Conservation (phyloP, 2,329 filamentous ascomycete genomes). For the Arthrobotrys musiformis region DNA sequence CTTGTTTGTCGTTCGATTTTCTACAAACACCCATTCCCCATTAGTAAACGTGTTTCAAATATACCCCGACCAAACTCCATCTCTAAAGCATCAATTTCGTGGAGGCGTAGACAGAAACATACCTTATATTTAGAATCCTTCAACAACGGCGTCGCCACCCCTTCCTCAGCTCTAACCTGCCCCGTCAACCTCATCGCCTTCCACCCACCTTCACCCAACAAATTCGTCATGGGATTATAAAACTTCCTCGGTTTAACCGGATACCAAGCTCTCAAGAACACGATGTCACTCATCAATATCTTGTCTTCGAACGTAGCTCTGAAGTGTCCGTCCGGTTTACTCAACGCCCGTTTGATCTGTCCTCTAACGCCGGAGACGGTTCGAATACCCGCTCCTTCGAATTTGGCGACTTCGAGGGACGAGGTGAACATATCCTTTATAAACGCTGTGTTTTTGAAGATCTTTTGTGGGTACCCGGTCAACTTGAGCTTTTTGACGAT, state of each 20-base stretch:
- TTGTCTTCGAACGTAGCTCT: slow-evolving; percentile 99
- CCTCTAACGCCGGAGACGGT: slow-evolving; percentile 95
- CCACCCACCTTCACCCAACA: slow-evolving; percentile 76
- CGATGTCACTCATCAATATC: slow-evolving; percentile 93
- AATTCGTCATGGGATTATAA: slow-evolving; percentile 95
- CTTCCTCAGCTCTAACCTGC: slow-evolving; percentile 81
- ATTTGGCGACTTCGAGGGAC: slow-evolving; percentile 94
- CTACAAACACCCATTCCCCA: slow-evolving; percentile 29
- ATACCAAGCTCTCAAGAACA: slow-evolving; percentile 97
- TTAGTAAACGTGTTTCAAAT: slow-evolving; percentile 5
- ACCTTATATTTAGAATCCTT: slow-evolving; percentile 86
- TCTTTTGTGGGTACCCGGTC: slow-evolving; percentile 92
- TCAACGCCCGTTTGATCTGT: slow-evolving; percentile 94
- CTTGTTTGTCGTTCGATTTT: slow-evolving; percentile 72
- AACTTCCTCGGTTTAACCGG: slow-evolving; percentile 93
- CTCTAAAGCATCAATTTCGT: too few species aligned
- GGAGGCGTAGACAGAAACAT: too few species aligned
- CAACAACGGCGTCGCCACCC: slow-evolving; percentile 78
- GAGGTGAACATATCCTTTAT: slow-evolving; percentile 98
- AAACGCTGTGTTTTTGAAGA: slow-evolving; percentile 99
- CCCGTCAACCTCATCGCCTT: slow-evolving; percentile 93
- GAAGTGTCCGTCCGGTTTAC: slow-evolving; percentile 94
- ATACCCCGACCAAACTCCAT: background rate
- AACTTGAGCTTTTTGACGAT: slow-evolving; percentile 99
- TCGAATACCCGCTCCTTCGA: slow-evolving; percentile 93